These are phyloP conservation scores for Adenanthera pavonina DNA, from an alignment of 306 rosid genomes.

Conservation along the genomic window DNA sequence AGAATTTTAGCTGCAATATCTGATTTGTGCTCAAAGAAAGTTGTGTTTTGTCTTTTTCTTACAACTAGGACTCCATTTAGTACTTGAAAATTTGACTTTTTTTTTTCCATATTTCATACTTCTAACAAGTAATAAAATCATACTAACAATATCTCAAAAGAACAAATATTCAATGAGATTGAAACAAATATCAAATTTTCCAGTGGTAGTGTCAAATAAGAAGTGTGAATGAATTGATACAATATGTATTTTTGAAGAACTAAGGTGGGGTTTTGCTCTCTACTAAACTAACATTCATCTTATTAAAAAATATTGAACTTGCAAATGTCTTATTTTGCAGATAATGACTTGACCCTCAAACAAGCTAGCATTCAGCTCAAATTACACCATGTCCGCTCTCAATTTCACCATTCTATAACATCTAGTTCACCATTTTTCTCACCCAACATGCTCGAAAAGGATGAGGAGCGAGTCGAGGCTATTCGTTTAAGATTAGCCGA, in stretches of 20 bases:
- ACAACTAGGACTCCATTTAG: not conserved
- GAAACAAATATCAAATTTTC: not conserved
- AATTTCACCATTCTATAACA: constrained; percentile 35
- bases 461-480: constrained; percentile 49
- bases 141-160: not conserved
- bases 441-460: constrained; percentile 47
- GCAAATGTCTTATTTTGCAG: constrained; percentile 42
- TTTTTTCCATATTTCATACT: not conserved
- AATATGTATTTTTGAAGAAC: too few species aligned
- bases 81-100: not conserved
- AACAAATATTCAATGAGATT: not conserved
- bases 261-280: not conserved
- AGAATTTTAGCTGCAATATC: constrained; percentile 1
- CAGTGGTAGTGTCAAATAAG: not conserved
- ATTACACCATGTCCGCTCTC: constrained; percentile 41
- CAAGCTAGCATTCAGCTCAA: constrained; percentile 43
- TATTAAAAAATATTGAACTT: not conserved
- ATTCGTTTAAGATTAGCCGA: constrained; percentile 42
- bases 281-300: not conserved
- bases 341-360: constrained; percentile 41
- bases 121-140: not conserved
- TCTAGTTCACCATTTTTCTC: constrained; percentile 31
- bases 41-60: not conserved
- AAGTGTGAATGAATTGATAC: too few species aligned
- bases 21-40: not conserved